Evolutionary conservation across 306 rosid species (phyloP).

Genomic region (Glycine soja): DNA sequence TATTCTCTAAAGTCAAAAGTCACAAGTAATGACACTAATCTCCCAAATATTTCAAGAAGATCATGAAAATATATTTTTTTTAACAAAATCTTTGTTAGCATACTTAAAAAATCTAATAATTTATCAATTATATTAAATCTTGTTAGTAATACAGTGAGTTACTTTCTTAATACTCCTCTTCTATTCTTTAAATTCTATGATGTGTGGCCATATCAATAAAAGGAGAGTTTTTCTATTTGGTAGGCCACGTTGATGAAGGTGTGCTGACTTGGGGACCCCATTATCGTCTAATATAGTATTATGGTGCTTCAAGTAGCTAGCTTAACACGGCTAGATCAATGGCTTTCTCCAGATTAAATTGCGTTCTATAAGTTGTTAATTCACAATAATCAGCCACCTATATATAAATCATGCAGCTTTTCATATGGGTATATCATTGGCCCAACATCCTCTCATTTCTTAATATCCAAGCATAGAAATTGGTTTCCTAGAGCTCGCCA

Average conservation of each 20-base stretch:
- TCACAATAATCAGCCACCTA: constrained; percentile 43
- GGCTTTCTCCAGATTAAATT: constrained; percentile 49
- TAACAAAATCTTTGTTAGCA: no score
- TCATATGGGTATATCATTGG: constrained; percentile 34
- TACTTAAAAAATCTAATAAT: no score
- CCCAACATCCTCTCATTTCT: constrained; percentile 51
- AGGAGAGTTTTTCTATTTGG: background rate
- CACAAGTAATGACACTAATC: no score
- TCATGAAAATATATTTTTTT: no score
- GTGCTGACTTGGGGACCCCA: constrained; percentile 38
- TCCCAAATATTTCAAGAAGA: no score
- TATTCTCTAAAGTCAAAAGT: no score
- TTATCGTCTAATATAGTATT: constrained; percentile 27
- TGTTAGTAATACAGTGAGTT: no score
- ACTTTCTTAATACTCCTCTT: no score
- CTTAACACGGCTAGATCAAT: constrained; percentile 62
- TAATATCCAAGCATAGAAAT: constrained; percentile 11
- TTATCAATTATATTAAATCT: no score
- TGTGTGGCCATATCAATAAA: background rate
- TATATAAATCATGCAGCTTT: constrained; percentile 35
- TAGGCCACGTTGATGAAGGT: constrained; percentile 38
- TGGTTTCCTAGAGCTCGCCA: constrained; percentile 44
- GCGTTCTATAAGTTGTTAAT: constrained; percentile 54
- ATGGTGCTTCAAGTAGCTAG: constrained; percentile 34
- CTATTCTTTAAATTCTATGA: no score